phyloP scores from a whole-genome alignment of 257 asterid species.

The Vinca minor region DNA sequence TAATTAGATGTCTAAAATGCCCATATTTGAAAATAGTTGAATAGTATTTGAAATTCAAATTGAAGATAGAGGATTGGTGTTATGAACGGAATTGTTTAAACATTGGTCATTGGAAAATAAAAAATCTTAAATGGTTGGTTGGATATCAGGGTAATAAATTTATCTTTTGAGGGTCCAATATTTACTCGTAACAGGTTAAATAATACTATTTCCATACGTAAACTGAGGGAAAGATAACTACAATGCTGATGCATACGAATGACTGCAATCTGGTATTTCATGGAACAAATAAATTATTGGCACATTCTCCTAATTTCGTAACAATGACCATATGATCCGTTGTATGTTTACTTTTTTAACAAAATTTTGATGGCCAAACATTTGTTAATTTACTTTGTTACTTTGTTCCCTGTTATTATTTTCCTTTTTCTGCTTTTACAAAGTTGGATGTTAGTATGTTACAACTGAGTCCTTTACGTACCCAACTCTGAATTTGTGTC shows the following conservation, averaged over 20 bases:
- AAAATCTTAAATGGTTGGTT: no score
- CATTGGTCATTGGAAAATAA: no score
- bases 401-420: neutral
- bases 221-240: no score
- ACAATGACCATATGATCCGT: neutral
- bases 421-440: neutral
- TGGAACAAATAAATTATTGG: neutral
- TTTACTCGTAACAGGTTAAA: neutral
- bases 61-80: no score
- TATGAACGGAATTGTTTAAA: no score
- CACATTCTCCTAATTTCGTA: neutral
- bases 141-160: no score
- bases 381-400: neutral
- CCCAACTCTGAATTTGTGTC: neutral
- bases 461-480: neutral
- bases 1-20: no score
- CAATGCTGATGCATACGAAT: slow-evolving; percentile 3
- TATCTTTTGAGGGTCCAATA: neutral
- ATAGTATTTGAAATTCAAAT: no score
- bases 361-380: neutral
- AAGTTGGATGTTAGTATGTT: neutral
- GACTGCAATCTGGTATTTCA: neutral
- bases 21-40: no score
- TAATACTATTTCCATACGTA: neutral
- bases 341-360: neutral